Percentiles rank a stretch among this genome's conserved stretches.
phyloP scores from a whole-genome alignment of 768 basidiomycete genomes.

The Auriscalpium microsporum region DNA sequence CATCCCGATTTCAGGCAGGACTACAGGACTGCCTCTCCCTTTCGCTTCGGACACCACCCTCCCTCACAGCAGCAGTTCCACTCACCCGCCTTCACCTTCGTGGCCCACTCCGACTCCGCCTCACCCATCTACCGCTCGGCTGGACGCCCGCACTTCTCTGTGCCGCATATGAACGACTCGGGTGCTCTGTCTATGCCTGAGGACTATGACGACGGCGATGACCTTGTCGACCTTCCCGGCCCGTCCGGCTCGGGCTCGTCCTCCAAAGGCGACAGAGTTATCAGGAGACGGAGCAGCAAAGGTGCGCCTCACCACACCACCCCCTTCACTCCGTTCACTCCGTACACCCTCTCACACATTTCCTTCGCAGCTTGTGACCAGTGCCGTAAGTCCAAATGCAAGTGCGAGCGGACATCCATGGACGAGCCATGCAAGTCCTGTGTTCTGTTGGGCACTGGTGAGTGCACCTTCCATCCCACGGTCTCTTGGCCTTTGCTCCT shows the following conservation, averaged over 20 bases:
- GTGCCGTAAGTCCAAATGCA: conserved; percentile 69
- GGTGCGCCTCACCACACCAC: conserved; percentile 27
- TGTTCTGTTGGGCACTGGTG: conserved; percentile 62
- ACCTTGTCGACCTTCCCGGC: conserved; percentile 13
- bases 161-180: conserved; percentile 12
- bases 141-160: conserved; percentile 2
- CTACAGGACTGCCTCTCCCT: conserved; percentile 1
- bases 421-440: conserved; percentile 72
- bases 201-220: conserved; percentile 57
- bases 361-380: conserved; percentile 51
- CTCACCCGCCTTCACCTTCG: conserved; percentile 7
- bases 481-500: background rate
- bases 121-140: background rate
- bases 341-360: conserved; percentile 1
- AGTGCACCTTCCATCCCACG: conserved; percentile 17
- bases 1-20: background rate
- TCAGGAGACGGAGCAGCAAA: conserved; percentile 73
- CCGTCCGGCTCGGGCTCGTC: conserved; percentile 11
- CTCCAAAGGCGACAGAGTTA: conserved; percentile 36
- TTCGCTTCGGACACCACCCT: conserved; percentile 18
- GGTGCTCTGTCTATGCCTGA: conserved; percentile 41
- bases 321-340: background rate
- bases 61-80: conserved; percentile 16
- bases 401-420: conserved; percentile 62
- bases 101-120: conserved; percentile 10